A percentile compares a stretch with the other conserved stretches of the same genome.
Conservation (phyloP, 2,329 filamentous ascomycete genomes). For the Pseudocercospora crystallina region DNA sequence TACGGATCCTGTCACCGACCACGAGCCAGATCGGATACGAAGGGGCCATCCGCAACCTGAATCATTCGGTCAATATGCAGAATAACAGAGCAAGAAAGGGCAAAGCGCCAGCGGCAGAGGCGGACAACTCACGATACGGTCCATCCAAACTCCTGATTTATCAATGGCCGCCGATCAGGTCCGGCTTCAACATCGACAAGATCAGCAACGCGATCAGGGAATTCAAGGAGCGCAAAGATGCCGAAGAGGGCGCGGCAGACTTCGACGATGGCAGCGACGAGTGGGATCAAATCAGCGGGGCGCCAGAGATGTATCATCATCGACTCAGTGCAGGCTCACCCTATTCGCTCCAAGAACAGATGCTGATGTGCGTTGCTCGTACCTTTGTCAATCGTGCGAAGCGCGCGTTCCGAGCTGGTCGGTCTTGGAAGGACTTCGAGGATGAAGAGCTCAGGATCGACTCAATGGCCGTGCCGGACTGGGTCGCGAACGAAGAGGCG, state of each 20-base stretch:
- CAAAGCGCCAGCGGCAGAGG: too few species aligned
- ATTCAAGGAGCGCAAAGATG: conserved; percentile 12
- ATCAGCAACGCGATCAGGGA: background rate
- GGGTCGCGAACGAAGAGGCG: conserved; percentile 7
- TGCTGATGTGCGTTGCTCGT: conserved; percentile 14
- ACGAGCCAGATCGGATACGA: too few species aligned
- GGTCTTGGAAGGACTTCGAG: conserved; percentile 24
- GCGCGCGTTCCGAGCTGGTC: conserved; percentile 17
- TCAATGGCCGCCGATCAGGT: conserved; percentile 12
- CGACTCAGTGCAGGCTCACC: background rate
- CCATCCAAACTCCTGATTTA: conserved; percentile 16
- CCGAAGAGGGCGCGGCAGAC: background rate
- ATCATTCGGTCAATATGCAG: too few species aligned
- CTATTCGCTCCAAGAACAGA: background rate
- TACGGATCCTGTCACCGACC: too few species aligned
- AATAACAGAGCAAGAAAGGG: too few species aligned
- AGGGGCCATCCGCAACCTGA: too few species aligned
- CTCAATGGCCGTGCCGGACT: conserved; percentile 11
- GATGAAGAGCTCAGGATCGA: conserved; percentile 19
- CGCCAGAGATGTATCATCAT: conserved; percentile 1
- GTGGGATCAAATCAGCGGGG: conserved; percentile 21
- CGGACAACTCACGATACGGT: too few species aligned
- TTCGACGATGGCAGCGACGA: conserved; percentile 21
- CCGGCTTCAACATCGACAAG: conserved; percentile 7
- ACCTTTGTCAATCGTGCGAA: conserved; percentile 25